phyloP scores from a whole-genome alignment of 768 basidiomycete genomes.

The Tylopilus cervinicoccineus region DNA sequence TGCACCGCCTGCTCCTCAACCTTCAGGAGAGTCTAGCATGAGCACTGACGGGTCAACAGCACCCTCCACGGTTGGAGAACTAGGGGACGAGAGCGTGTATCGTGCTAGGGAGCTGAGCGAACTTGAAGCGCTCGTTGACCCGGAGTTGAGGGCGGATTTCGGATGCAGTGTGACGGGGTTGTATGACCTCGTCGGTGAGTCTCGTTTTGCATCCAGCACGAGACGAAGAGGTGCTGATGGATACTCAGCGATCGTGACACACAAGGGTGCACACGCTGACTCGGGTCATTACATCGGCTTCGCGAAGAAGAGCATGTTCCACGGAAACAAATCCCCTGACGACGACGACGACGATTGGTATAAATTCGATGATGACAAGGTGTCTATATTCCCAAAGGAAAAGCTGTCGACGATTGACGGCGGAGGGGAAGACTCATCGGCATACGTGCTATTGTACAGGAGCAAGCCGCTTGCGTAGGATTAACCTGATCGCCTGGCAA shows the following conservation, averaged over 20 bases:
- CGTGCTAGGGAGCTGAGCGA: constrained; percentile 62
- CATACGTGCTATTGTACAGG: constrained; percentile 87
- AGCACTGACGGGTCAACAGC: constrained; percentile 47
- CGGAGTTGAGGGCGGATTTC: constrained; percentile 59
- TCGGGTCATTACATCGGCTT: constrained; percentile 95
- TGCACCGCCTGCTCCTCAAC: constrained; percentile 16
- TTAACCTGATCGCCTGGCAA: constrained; percentile 2
- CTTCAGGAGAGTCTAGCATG: constrained; percentile 23
- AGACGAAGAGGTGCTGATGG: not conserved
- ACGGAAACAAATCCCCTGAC: constrained; percentile 16
- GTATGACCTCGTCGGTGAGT: constrained; percentile 88
- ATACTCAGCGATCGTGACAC: constrained; percentile 84
- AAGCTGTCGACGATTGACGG: constrained; percentile 85
- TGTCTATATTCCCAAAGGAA: constrained; percentile 78
- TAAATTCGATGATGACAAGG: constrained; percentile 97
- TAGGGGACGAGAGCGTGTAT: constrained; percentile 64
- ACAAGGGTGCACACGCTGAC: constrained; percentile 95
- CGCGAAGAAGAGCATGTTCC: constrained; percentile 74
- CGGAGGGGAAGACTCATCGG: constrained; percentile 86
- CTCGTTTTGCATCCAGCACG: not conserved
- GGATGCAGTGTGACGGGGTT: constrained; percentile 77
- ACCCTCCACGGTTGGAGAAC: constrained; percentile 24
- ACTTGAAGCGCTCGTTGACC: constrained; percentile 60
- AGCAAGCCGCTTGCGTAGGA: constrained; percentile 45
- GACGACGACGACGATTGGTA: constrained; percentile 78